phyloP scores from a whole-genome alignment of 2,329 filamentous ascomycete genomes.

The Canariomyces notabilis region DNA sequence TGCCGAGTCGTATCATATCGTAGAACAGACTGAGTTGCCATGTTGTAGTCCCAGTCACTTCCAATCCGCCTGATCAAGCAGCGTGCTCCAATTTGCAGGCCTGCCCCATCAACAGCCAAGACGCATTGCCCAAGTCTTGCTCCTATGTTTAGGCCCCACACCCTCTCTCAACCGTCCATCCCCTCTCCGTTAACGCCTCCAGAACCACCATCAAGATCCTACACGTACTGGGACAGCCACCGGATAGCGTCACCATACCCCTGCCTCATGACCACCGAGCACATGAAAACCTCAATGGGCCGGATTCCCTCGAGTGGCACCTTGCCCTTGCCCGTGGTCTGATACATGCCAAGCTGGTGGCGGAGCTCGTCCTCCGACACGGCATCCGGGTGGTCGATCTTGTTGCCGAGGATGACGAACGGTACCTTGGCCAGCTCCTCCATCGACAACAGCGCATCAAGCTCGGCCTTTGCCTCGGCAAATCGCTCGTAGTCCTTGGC shows the following conservation, averaged over 20 bases:
- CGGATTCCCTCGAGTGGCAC: constrained; percentile 82
- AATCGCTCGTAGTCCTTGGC: constrained; percentile 97
- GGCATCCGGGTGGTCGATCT: constrained; percentile 97
- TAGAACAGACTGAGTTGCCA: constrained; percentile 21
- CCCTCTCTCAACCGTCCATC: not conserved
- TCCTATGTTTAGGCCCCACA: constrained; percentile 22
- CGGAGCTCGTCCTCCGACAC: constrained; percentile 93
- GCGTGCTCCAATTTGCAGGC: constrained; percentile 1
- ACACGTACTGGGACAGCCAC: constrained; percentile 91
- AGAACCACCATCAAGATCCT: constrained; percentile 30
- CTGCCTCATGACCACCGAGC: constrained; percentile 96
- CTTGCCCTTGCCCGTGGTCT: constrained; percentile 95
- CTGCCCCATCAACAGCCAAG: not conserved
- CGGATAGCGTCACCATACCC: constrained; percentile 87
- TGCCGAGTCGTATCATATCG: constrained; percentile 24
- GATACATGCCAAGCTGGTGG: constrained; percentile 87
- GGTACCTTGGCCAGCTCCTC: constrained; percentile 94
- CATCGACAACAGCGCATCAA: constrained; percentile 92
- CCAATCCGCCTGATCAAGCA: not conserved
- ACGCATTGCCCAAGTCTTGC: constrained; percentile 17
- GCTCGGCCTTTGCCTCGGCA: constrained; percentile 89
- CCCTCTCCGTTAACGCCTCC: constrained; percentile 6
- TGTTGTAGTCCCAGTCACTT: constrained; percentile 5
- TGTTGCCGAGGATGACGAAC: constrained; percentile 95
- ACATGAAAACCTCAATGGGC: constrained; percentile 98